Evolutionary conservation across 179 eudicot genomes (phyloP).

Genomic region (Gypsophila paniculata): DNA sequence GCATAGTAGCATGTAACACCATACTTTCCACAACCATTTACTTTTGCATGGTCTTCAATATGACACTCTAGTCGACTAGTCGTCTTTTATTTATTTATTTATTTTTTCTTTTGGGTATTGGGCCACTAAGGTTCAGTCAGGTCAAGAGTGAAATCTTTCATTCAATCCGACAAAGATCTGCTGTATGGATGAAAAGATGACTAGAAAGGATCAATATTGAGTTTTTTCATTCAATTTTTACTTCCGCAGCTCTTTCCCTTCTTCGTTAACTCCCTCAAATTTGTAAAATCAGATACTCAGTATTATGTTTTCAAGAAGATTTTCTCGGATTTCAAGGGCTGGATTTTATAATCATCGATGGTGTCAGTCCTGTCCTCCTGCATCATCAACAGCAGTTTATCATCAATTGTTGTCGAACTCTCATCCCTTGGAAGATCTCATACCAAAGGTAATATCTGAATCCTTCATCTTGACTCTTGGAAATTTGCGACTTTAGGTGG

Average conservation of each 20-base stretch:
- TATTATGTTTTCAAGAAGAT: slow-evolving; percentile 37
- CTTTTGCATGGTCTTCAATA: too few species aligned
- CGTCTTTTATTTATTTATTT: too few species aligned
- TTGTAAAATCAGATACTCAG: slow-evolving; percentile 9
- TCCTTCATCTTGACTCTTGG: neutral
- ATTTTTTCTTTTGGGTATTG: too few species aligned
- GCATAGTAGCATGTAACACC: too few species aligned
- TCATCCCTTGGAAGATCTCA: slow-evolving; percentile 11
- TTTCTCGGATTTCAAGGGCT: slow-evolving; percentile 41
- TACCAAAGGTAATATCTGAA: slow-evolving; percentile 30
- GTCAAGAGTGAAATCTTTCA: neutral
- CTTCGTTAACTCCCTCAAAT: neutral
- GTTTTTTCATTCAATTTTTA: neutral
- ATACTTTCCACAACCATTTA: too few species aligned
- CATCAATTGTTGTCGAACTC: slow-evolving; percentile 24
- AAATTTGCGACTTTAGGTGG: neutral
- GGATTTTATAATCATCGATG: slow-evolving; percentile 19
- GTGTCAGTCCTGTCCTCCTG: slow-evolving; percentile 23
- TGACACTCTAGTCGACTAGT: too few species aligned
- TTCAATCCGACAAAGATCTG: neutral
- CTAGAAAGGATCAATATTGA: neutral
- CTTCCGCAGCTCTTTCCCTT: neutral
- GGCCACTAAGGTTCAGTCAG: too few species aligned
- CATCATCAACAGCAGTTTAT: slow-evolving; percentile 11
- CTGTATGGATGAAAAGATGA: neutral